These are phyloP conservation scores for Borealophlyctis nickersoniae DNA, from an alignment of 192 early-diverging fungal species.

Conservation along the genomic window DNA sequence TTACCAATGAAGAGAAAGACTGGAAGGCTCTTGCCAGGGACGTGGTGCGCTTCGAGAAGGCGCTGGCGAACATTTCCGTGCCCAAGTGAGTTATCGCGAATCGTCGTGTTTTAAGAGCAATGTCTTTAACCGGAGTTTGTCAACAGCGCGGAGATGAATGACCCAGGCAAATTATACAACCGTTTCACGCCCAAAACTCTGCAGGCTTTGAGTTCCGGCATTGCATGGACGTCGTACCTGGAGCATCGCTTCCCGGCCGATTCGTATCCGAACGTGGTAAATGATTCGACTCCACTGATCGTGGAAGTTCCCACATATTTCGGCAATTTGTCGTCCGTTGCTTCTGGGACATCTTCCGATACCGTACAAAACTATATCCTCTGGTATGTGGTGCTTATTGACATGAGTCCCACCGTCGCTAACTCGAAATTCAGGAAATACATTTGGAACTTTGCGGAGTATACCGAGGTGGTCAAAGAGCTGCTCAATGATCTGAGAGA, in stretches of 20 bases:
- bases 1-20: constrained; percentile 5
- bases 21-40: constrained; percentile 32
- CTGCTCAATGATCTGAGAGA: constrained; percentile 3
- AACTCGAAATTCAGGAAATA: too few relatives aligned
- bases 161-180: constrained; percentile 24
- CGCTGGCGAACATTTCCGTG: constrained; percentile 48
- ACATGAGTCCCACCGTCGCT: not conserved
- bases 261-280: constrained; percentile 9
- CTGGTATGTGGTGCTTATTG: constrained; percentile 8
- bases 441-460: constrained; percentile 1
- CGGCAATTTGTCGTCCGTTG: constrained; percentile 3
- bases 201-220: not conserved
- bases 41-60: constrained; percentile 57
- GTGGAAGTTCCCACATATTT: constrained; percentile 17
- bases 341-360: constrained; percentile 6
- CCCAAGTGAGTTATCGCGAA: constrained; percentile 27
- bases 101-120: not conserved
- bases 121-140: not conserved
- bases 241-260: not conserved
- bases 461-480: not conserved
- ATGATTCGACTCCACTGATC: constrained; percentile 17
- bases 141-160: constrained; percentile 14
- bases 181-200: constrained; percentile 7
- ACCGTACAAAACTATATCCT: constrained; percentile 23
- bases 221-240: constrained; percentile 26